Conservation (phyloP, 305 asterid genomes). For the Fraxinus sp. region DNA sequence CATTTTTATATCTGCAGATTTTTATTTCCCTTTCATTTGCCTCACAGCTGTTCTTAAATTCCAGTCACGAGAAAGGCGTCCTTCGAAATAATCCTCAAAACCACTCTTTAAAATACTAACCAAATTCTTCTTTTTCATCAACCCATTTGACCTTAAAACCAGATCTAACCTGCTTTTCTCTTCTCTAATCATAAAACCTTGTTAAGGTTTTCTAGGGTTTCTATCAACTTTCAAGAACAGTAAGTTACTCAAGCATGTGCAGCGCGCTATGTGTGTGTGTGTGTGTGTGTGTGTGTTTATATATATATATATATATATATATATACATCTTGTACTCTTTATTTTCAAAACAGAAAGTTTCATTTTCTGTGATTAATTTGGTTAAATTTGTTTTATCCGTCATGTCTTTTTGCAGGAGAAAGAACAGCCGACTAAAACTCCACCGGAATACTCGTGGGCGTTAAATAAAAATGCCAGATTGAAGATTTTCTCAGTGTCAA, state of each 20-base stretch:
- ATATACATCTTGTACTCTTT: background rate
- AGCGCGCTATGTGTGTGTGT: too few species aligned
- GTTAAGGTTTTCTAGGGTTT: constrained; percentile 16
- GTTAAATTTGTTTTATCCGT: background rate
- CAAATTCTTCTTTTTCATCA: constrained; percentile 25
- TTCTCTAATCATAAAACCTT: constrained; percentile 38
- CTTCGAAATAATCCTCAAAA: constrained; percentile 23
- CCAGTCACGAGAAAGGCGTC: constrained; percentile 76
- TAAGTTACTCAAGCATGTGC: background rate
- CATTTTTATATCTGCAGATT: background rate
- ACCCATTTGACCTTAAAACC: constrained; percentile 25
- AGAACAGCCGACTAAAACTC: constrained; percentile 24
- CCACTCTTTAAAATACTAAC: constrained; percentile 21
- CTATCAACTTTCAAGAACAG: background rate
- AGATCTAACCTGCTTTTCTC: constrained; percentile 40
- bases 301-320: background rate
- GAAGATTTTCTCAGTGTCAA: constrained; percentile 23
- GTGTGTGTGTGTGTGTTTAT: too few species aligned
- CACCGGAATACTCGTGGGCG: constrained; percentile 44
- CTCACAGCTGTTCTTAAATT: constrained; percentile 62
- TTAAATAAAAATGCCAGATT: constrained; percentile 21
- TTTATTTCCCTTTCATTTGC: constrained; percentile 33
- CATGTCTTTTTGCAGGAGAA: constrained; percentile 19
- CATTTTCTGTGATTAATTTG: background rate
- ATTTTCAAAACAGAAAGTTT: background rate